Conservation (phyloP, 108 stramenopile species). For the Cylindrotheca closterium region DNA sequence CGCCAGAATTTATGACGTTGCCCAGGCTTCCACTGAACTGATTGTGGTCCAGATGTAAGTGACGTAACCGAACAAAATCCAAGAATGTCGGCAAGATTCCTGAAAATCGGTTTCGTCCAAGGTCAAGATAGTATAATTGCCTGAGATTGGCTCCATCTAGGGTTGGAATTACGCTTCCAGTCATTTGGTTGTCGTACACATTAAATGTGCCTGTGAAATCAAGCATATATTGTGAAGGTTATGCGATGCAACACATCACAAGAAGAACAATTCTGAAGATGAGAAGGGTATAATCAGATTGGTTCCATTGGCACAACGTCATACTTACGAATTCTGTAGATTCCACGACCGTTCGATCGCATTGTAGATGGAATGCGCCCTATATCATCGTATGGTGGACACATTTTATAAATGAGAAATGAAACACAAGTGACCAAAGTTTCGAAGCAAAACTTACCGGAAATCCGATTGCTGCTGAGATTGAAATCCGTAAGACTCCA, state of each 20-base stretch:
- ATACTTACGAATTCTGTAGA: constrained; percentile 10
- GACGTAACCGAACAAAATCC: constrained; percentile 23
- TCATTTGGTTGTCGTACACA: constrained; percentile 34
- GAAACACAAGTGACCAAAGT: no score
- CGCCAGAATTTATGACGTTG: constrained; percentile 34
- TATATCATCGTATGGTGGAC: no score
- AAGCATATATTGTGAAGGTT: no score
- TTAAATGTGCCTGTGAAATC: constrained; percentile 30
- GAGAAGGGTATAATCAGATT: neutral
- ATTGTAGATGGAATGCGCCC: constrained; percentile 23
- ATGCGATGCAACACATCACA: neutral
- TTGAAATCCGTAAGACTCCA: constrained; percentile 19
- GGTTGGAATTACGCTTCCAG: constrained; percentile 40
- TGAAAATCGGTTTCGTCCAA: constrained; percentile 39
- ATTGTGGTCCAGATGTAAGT: constrained; percentile 48
- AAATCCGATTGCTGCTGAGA: constrained; percentile 18
- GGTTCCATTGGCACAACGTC: neutral
- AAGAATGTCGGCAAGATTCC: constrained; percentile 46
- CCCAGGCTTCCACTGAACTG: constrained; percentile 44
- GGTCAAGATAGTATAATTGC: constrained; percentile 36
- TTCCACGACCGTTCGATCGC: constrained; percentile 7
- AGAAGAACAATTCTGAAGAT: neutral
- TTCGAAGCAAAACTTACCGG: no score
- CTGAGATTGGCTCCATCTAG: constrained; percentile 22
- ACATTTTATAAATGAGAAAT: no score